Base-by-base conservation (phyloP, 2,329 filamentous ascomycete genomes). In the Cytospora piceicola region DNA sequence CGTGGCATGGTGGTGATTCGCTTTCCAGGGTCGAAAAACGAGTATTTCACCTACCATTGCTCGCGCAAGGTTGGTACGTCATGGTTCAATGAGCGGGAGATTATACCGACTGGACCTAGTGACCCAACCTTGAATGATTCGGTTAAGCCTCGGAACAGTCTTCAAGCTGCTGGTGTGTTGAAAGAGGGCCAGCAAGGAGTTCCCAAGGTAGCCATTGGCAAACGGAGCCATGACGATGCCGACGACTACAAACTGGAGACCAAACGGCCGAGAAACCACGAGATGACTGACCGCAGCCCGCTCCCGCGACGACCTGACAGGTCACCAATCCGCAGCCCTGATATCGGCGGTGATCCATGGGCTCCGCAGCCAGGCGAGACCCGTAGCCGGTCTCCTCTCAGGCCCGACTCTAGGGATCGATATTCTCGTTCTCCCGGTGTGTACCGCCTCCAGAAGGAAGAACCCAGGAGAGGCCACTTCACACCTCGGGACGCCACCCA, bases 21-120 rank as follows among this genome's bases (percentile, higher is more conserved):
- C 5, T 75, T 76, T 20, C 61, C 71, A 0, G 69, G 61, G 2
- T 63, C 64, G 51, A 64, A 68, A 1, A 69, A 73, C 59, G 69
- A 72, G n/a, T 76, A 75, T 54, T 62, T 69, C 1, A 71, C 68
- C 2, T 75, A 74, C 52, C 53, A 67, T 49, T 63, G 52, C 54
- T 59, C 64, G 24, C 65, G 59, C 24, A 63, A 30, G 36, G 42
- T 58, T 17, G 36, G 58, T 20, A 46, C 63, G 27, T 20, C n/a
- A 5, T 65, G 54, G 29, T 57, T 34, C 17, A 55, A 53, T 39
- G 66, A 51, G 4, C 49, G 66, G 29, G 59, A 68, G 32, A 20
- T 63, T 27, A 32, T 68, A n/a, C 29, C 66, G 32, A 39, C 6
- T 17, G 61, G 53, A n/a, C 66, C 66, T 4, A 63, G 59, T 30